phyloP scores from a whole-genome alignment of 2,329 filamentous ascomycete genomes.

The Aspergillus neoniger region DNA sequence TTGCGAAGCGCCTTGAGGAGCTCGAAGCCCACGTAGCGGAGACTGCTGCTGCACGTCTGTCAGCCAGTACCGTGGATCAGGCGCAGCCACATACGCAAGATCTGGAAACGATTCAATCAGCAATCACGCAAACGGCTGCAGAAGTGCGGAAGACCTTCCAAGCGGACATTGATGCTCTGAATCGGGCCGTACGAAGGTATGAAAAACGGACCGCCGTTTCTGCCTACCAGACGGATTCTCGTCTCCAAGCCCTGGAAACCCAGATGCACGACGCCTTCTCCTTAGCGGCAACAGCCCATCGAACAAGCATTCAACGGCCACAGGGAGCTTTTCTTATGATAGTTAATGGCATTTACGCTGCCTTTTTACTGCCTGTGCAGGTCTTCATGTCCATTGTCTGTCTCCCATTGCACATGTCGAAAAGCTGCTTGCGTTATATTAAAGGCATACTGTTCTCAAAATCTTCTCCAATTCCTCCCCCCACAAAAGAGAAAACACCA shows the following conservation, averaged over 20 bases:
- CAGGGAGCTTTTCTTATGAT: conserved; percentile 32
- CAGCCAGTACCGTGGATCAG: conserved; percentile 10
- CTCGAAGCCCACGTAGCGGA: conserved; percentile 63
- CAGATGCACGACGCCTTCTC: conserved; percentile 75
- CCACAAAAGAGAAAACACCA: conserved; percentile 28
- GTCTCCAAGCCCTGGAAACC: conserved; percentile 70
- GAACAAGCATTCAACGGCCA: conserved; percentile 23
- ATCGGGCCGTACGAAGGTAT: conserved; percentile 83
- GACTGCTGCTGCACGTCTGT: conserved; percentile 28
- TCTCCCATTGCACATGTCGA: conserved; percentile 33
- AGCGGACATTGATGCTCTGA: conserved; percentile 83
- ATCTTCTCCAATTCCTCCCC: not conserved
- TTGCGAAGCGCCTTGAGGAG: conserved; percentile 67
- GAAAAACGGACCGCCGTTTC: conserved; percentile 83
- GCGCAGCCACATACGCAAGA: conserved; percentile 22
- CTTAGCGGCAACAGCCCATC: conserved; percentile 71
- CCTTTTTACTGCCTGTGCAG: conserved; percentile 40
- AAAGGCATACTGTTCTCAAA: conserved; percentile 7
- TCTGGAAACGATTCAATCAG: conserved; percentile 44
- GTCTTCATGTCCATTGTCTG: conserved; percentile 30
- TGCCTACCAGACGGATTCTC: conserved; percentile 72
- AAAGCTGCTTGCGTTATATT: conserved; percentile 20
- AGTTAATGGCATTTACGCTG: conserved; percentile 39
- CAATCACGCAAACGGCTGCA: conserved; percentile 43
- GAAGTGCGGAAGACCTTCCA: conserved; percentile 69